Evolutionary conservation across 2,329 filamentous ascomycete genomes (phyloP), one percentile per base, ranked within the genome.

Genomic region (Pestalotiopsis sp.): DNA sequence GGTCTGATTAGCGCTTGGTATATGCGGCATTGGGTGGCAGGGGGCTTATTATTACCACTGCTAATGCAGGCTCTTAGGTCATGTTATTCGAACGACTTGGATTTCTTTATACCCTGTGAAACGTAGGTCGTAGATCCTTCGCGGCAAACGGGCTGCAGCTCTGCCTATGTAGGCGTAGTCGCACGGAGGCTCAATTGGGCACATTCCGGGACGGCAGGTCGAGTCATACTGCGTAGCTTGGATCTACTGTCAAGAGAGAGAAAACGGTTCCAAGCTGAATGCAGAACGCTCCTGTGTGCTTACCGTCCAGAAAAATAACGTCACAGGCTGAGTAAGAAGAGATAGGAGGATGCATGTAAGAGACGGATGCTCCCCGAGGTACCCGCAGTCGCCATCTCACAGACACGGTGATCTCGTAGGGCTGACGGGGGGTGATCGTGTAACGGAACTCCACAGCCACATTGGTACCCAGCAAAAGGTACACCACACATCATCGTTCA

Each of bases 371-470:
- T 64, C 61, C 61, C 61, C 38, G 61, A 62, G 59, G 61, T 64
- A 64, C 61, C 61, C 61, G 61, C 39, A 64, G 25, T 31, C 61
- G 61, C 61, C 61, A 52, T 64, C 59, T 62, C 31, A 62, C 59
- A 59, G 59, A 49, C 39, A n/a, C 25, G 27, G 41, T 39, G 61
- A 64, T 64, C 61, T 64, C 61, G 41, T 64, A 64, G 61, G 61
- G 61, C 61, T 64, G 61, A 64, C 13, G 41, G 20, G 61, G 61
- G 61, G n/a, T 25, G 61, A 27, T 64, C 25, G 61, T 64, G 61
- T 64, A 64, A 64, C 61, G 39, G 25, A 64, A 14, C 61, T 64
- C 61, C 38, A 64, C 61, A 64, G 38, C 20, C 39, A 64, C 20
- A 45, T 23, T 17, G 23, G 39, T 20, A 45, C n/a, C 13, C 27